These are phyloP conservation scores for Lachancea waltii DNA, from an alignment of 805 yeast species.

Conservation along the genomic window DNA sequence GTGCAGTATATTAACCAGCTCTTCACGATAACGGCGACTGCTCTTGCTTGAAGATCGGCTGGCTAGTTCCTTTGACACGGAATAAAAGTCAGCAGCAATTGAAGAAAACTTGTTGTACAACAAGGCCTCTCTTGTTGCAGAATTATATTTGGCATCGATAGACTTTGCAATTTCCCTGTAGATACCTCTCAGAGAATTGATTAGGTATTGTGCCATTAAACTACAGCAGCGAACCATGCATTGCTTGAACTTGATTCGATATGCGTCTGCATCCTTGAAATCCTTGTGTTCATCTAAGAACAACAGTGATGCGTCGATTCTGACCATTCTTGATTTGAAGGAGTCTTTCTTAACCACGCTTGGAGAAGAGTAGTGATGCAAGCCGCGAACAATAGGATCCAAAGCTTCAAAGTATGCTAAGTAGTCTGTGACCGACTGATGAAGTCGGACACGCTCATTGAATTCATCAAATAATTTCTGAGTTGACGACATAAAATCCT, in stretches of 20 bases:
- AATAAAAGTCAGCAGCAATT: constrained; percentile 37
- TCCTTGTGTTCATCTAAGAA: constrained; percentile 52
- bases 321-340: constrained; percentile 47
- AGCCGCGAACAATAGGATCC: constrained; percentile 58
- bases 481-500: constrained; percentile 41
- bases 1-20: constrained; percentile 42
- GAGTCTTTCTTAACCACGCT: constrained; percentile 52
- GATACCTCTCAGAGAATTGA: constrained; percentile 33
- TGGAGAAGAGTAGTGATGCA: constrained; percentile 63
- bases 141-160: constrained; percentile 18
- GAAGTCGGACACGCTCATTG: constrained; percentile 42
- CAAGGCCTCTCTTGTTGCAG: constrained; percentile 45
- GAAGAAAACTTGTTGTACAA: constrained; percentile 57
- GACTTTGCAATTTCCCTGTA: constrained; percentile 22
- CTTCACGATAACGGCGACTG: constrained; percentile 49
- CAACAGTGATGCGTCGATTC: constrained; percentile 59
- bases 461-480: constrained; percentile 40
- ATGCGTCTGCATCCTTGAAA: constrained; percentile 64
- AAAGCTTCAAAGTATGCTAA: constrained; percentile 61
- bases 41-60: constrained; percentile 28
- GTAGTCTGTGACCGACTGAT: constrained; percentile 53
- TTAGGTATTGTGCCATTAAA: constrained; percentile 61
- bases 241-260: constrained; percentile 68
- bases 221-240: constrained; percentile 78
- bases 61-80: constrained; percentile 32